Conservation (phyloP, 345 rosid species). For the Geranium brycei region DNA sequence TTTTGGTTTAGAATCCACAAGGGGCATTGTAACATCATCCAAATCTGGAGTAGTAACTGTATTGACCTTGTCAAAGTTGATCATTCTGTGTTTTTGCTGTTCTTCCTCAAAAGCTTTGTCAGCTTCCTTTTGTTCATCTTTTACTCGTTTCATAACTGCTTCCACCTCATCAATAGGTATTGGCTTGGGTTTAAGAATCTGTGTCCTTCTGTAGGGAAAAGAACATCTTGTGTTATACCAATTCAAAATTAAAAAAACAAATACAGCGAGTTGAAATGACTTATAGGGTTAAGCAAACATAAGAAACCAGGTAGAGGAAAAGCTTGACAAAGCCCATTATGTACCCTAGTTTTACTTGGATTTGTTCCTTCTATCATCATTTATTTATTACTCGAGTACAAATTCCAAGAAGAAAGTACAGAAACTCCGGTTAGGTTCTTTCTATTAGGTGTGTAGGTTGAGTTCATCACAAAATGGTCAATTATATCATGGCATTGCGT, state of each 20-base stretch:
- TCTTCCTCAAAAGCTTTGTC: slow-evolving; percentile 54
- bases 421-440: background rate
- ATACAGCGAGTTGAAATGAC: background rate
- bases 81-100: slow-evolving; percentile 18
- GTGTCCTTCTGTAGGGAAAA: slow-evolving; percentile 36
- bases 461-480: too few species aligned
- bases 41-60: slow-evolving; percentile 13
- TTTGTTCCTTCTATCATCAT: background rate
- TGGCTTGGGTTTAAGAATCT: slow-evolving; percentile 70
- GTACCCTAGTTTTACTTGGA: background rate
- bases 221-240: background rate
- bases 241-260: background rate
- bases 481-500: too few species aligned
- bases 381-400: too few species aligned
- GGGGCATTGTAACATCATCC: slow-evolving; percentile 16
- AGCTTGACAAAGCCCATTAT: background rate
- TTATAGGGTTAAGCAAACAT: background rate
- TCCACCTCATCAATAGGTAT: slow-evolving; percentile 57
- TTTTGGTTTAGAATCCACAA: slow-evolving; percentile 24
- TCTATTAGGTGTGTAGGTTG: background rate
- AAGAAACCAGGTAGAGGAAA: background rate
- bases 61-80: slow-evolving; percentile 18
- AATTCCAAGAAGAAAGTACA: too few species aligned
- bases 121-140: slow-evolving; percentile 61
- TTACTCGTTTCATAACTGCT: slow-evolving; percentile 52